Conservation (phyloP, 192 early-diverging fungal genomes). For the Coemansia sp. region DNA sequence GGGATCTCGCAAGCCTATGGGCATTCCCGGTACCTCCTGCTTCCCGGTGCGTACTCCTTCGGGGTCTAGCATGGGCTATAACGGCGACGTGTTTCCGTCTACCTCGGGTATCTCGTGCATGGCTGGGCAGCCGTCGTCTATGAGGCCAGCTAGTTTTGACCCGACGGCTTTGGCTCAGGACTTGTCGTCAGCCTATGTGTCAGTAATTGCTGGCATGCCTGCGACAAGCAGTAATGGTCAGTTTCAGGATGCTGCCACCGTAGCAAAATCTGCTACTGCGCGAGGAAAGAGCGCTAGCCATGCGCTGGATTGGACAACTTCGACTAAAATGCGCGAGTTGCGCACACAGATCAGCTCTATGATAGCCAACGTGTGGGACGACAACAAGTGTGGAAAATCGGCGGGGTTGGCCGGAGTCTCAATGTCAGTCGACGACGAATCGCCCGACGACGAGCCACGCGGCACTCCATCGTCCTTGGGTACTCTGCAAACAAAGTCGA, state of each 20-base stretch:
- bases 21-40: conserved; percentile 8
- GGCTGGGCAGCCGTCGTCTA: background rate
- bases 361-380: conserved; percentile 53
- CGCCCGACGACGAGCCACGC: background rate
- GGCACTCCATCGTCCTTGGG: background rate
- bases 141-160: conserved; percentile 33
- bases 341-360: conserved; percentile 41
- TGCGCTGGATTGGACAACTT: conserved; percentile 17
- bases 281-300: conserved; percentile 51
- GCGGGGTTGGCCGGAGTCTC: conserved; percentile 53
- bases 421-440: conserved; percentile 33
- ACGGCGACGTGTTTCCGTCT: conserved; percentile 10
- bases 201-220: conserved; percentile 31
- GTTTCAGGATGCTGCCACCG: background rate
- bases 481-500: background rate
- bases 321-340: conserved; percentile 40
- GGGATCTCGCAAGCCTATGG: conserved; percentile 7
- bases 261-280: conserved; percentile 25
- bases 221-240: background rate
- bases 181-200: conserved; percentile 53
- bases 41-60: conserved; percentile 33
- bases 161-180: conserved; percentile 40
- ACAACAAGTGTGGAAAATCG: conserved; percentile 52
- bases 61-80: conserved; percentile 28
- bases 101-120: conserved; percentile 5